phyloP scores from a whole-genome alignment of 352 stramenopile genomes.

The Aphanomyces invadans region DNA sequence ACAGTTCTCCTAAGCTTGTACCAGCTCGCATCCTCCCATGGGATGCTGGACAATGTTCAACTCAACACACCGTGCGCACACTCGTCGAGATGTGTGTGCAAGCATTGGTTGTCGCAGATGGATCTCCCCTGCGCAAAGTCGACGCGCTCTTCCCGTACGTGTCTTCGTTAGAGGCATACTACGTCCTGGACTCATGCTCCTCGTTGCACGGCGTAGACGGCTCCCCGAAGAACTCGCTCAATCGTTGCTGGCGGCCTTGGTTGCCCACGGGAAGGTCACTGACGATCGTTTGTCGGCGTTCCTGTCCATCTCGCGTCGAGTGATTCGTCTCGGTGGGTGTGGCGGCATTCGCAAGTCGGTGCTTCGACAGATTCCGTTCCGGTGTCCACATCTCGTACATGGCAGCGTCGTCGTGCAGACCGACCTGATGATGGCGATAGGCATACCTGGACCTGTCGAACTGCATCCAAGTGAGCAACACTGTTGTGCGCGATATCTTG shows the following conservation, averaged over 20 bases:
- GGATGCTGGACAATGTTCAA: neutral
- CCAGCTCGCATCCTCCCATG: slow-evolving; percentile 1
- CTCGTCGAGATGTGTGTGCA: slow-evolving; percentile 21
- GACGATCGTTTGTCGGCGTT: slow-evolving; percentile 77
- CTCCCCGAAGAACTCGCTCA: slow-evolving; percentile 77
- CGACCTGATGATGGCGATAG: slow-evolving; percentile 27
- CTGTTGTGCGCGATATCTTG: slow-evolving; percentile 67
- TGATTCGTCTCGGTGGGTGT: slow-evolving; percentile 65
- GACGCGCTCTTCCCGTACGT: slow-evolving; percentile 20
- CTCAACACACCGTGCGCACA: neutral
- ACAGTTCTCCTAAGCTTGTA: slow-evolving; percentile 3
- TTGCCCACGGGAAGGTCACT: slow-evolving; percentile 60
- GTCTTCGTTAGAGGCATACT: neutral
- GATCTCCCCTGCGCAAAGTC: slow-evolving; percentile 11
- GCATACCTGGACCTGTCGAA: slow-evolving; percentile 77
- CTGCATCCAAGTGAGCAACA: slow-evolving; percentile 82
- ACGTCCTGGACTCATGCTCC: neutral
- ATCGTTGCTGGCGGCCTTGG: slow-evolving; percentile 62
- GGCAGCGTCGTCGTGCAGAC: neutral
- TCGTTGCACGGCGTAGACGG: slow-evolving; percentile 34
- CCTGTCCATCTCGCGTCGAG: slow-evolving; percentile 64
- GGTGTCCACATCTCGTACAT: slow-evolving; percentile 67
- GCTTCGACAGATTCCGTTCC: slow-evolving; percentile 75
- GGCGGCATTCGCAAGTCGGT: slow-evolving; percentile 79
- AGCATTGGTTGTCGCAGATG: slow-evolving; percentile 12